These are phyloP conservation scores for Microsporum ferrugineum DNA, from an alignment of 2,329 filamentous ascomycete species.

Conservation along the genomic window DNA sequence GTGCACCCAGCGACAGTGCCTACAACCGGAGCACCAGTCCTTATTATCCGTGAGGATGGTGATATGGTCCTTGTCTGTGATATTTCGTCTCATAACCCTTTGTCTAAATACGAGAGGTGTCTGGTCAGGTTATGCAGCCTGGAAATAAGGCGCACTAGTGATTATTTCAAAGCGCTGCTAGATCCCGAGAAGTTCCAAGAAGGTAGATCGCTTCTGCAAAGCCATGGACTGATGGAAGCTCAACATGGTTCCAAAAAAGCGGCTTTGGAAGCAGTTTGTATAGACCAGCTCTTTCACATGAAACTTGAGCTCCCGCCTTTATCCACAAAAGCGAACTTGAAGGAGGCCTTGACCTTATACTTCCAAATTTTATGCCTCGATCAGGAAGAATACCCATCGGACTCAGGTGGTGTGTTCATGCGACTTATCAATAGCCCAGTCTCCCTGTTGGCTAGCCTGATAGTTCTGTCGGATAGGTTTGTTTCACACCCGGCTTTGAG, in stretches of 20 bases:
- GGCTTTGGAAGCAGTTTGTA: conserved; percentile 15
- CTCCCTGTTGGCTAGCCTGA: conserved; percentile 11
- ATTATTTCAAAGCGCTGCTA: conserved; percentile 31
- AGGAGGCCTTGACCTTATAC: conserved; percentile 7
- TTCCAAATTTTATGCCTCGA: conserved; percentile 8
- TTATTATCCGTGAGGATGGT: conserved; percentile 20
- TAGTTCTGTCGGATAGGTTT: conserved; percentile 12
- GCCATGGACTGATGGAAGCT: conserved; percentile 11
- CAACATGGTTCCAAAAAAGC: conserved; percentile 10
- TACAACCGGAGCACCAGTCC: neutral
- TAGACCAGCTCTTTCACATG: conserved; percentile 20
- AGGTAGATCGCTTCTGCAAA: conserved; percentile 26
- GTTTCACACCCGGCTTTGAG: neutral
- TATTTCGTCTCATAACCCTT: conserved; percentile 6
- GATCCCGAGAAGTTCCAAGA: conserved; percentile 35
- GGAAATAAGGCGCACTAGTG: conserved; percentile 24
- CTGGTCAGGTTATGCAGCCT: conserved; percentile 28
- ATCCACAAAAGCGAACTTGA: conserved; percentile 14
- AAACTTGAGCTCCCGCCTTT: conserved; percentile 22
- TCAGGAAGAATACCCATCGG: neutral
- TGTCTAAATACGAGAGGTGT: conserved; percentile 7
- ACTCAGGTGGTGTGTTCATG: neutral
- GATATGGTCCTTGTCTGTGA: conserved; percentile 30
- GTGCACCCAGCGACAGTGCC: neutral
- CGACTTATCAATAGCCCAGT: conserved; percentile 8